These are phyloP conservation scores for Steccherinum ochraceum DNA, from an alignment of 768 basidiomycete genomes.

Conservation along the genomic window DNA sequence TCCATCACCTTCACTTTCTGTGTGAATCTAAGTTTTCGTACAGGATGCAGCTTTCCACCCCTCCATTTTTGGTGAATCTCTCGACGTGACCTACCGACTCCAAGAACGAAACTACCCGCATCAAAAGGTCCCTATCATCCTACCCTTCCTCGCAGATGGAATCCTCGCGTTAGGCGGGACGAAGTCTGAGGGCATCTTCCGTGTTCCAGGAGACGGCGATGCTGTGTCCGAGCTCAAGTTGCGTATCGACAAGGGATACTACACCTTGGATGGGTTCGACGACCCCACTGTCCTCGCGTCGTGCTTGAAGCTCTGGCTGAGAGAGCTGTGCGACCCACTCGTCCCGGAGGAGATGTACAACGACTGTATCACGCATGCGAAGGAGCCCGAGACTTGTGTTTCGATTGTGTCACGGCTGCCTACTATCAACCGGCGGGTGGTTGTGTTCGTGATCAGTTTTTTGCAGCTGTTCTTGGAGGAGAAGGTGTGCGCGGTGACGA, in stretches of 20 bases:
- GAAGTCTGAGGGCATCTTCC: conserved; percentile 86
- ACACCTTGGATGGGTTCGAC: conserved; percentile 83
- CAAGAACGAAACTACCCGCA: conserved; percentile 84
- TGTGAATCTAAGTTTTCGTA: neutral
- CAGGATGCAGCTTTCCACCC: conserved; percentile 93
- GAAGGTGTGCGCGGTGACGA: conserved; percentile 62
- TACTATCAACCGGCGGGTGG: conserved; percentile 78
- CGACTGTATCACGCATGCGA: conserved; percentile 69
- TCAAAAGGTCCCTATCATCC: conserved; percentile 84
- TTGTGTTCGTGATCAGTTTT: conserved; percentile 87
- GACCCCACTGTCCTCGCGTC: conserved; percentile 90
- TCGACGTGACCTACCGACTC: conserved; percentile 76
- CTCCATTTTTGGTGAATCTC: conserved; percentile 87
- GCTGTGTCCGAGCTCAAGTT: conserved; percentile 83
- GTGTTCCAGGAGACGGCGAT: conserved; percentile 87
- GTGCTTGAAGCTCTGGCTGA: conserved; percentile 87
- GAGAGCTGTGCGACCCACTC: conserved; percentile 89
- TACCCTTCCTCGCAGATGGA: conserved; percentile 89
- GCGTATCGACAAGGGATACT: conserved; percentile 86
- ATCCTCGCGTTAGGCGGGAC: conserved; percentile 85
- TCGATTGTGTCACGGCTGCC: conserved; percentile 74
- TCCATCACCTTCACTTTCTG: too few species aligned
- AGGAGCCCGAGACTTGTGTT: conserved; percentile 64
- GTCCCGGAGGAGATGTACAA: conserved; percentile 90
- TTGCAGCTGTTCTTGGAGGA: conserved; percentile 84